Base-by-base conservation (phyloP, 164 flowering plant genomes). In the Vitis cinerea region DNA sequence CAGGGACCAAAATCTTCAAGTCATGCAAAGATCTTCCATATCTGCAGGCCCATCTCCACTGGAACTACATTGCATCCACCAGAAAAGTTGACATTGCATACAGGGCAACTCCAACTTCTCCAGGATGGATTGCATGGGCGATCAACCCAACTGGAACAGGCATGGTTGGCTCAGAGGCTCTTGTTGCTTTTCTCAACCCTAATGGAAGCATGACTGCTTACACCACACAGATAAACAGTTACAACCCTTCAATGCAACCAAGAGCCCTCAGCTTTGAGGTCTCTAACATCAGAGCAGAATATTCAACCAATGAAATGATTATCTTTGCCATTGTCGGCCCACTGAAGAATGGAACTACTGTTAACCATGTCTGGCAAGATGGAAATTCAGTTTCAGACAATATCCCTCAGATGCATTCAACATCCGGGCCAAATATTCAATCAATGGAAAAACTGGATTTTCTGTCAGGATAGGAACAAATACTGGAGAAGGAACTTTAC, bases 111-210 rank as follows among this genome's bases (percentile, higher is more conserved):
- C 84, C 85, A 74, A 66, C 63, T 30, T 53, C 83, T 0, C 50
- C 67, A 15, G 86, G 84, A 49, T 88, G 93, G 90, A 62, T 81
- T 49, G 85, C 90, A 8, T 80, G 87, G 85, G 83, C 76, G 1
- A 78, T 84, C 48, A 84, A 84, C 73, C 27, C 81, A 48, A 76
- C 74, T 10, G 64, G 55, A 8, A 59, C 27, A 6, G 82, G 84
- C 63, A 84, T 78, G 87, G 57, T 73, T 8, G 85, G 87, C 53
- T 62, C 87, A 19, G 83, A 82, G 47, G 82, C 82, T 13, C 63
- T 82, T 0, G 78, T 80, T 19, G 83, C 81, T 59, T 82, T 82
- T 48, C 77, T n/a, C 8, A 72, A 74, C 27, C 58, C 78, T 14
- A 74, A 75, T 6, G 84, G 83, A 23, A 23, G 65, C 49, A 29